Percentiles rank a stretch among this genome's conserved stretches.
Conservation (phyloP, 208 protist genomes). For the Novymonas esmeraldas region DNA sequence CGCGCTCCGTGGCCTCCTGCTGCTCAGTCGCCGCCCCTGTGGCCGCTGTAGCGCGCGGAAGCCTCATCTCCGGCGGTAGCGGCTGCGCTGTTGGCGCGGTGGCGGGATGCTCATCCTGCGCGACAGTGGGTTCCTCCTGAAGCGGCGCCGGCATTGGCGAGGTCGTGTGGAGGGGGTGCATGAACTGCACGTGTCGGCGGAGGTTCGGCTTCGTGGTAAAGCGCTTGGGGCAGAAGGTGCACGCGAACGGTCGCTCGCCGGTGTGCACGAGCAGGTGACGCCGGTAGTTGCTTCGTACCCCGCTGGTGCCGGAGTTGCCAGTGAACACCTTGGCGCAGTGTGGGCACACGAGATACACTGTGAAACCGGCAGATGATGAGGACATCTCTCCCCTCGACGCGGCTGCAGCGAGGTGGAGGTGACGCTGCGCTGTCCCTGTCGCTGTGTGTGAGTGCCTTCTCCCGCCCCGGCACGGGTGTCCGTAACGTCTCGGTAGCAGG, state of each 20-base stretch:
- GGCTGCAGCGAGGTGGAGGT: too few species aligned
- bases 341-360: conserved; percentile 47
- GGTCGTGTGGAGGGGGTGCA: conserved; percentile 39
- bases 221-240: conserved; percentile 50
- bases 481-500: too few species aligned
- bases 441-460: too few species aligned
- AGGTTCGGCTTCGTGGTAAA: conserved; percentile 76
- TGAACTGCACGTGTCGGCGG: conserved; percentile 45
- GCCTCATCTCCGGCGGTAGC: conserved; percentile 8
- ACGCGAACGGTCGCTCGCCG: conserved; percentile 63
- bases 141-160: conserved; percentile 13
- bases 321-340: conserved; percentile 60
- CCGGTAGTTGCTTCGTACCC: conserved; percentile 75
- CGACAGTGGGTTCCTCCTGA: too few species aligned
- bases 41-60: background rate
- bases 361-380: background rate
- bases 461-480: too few species aligned
- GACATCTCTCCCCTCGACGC: too few species aligned
- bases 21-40: background rate
- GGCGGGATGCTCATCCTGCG: background rate
- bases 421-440: too few species aligned
- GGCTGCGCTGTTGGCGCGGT: background rate
- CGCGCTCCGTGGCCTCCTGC: background rate
- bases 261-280: conserved; percentile 80
- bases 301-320: conserved; percentile 55